Evolutionary conservation across 768 basidiomycete genomes (phyloP).

Genomic region (Ramaria sp.): DNA sequence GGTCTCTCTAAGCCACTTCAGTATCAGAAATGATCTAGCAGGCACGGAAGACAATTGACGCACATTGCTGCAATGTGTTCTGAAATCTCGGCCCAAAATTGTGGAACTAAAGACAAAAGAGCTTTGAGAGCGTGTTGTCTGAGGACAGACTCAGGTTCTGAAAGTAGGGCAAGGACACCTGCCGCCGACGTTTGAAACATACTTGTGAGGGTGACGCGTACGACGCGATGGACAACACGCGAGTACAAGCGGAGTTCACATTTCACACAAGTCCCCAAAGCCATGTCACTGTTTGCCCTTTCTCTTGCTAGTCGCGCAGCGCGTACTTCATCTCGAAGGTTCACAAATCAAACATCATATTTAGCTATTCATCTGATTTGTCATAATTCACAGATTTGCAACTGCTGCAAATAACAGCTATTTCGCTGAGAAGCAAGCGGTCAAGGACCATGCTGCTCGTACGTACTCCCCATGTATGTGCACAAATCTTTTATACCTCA

Average conservation of each 20-base stretch:
- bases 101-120: conserved; percentile 74
- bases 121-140: conserved; percentile 86
- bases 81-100: conserved; percentile 98
- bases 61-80: conserved; percentile 87
- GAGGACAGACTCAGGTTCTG: conserved; percentile 78
- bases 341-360: not conserved
- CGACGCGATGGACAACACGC: conserved; percentile 3
- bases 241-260: conserved; percentile 4
- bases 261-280: not conserved
- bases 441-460: conserved; percentile 61
- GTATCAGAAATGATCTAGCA: not conserved
- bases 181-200: conserved; percentile 65
- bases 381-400: not conserved
- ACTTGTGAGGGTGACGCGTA: conserved; percentile 7
- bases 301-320: conserved; percentile 3
- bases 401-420: conserved; percentile 21
- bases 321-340: conserved; percentile 8
- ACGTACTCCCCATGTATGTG: conserved; percentile 14
- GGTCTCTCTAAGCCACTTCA: conserved; percentile 54
- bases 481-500: not conserved
- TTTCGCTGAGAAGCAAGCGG: conserved; percentile 40
- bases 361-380: not conserved
- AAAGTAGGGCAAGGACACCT: conserved; percentile 84
- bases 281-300: conserved; percentile 3
- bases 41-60: conserved; percentile 21